Base-by-base conservation (phyloP, 2,329 filamentous ascomycete genomes). In the Lizonia empirigonia region DNA sequence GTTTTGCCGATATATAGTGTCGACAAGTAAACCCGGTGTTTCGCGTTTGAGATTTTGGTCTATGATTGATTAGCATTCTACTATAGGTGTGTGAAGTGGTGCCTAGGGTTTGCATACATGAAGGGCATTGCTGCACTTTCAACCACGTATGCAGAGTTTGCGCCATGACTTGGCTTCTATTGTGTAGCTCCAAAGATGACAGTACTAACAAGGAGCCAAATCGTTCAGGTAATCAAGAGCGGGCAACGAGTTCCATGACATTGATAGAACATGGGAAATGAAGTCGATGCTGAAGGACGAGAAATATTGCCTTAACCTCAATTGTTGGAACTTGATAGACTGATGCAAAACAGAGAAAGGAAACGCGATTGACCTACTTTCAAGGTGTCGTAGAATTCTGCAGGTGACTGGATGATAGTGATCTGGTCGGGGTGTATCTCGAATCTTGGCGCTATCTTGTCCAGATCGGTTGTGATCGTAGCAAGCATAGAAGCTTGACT, bases 1-100 rank as follows among this genome's bases (percentile, higher is more conserved):
- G 89, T 89, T 73, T 93, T 96, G 57, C 94, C 94, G 70, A 99
- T 94, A 71, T 99, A 99, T 44, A 99, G 78, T 0, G 94, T 99
- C n/a, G 92, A 96, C 40, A 99, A 78, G 71, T 95, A 99, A 60
- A 99, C 88, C 53, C 90, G 84, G 44, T 77, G 81, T 72, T 90
- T 85, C 8, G 94, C 94, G 56, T 82, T 83, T 44, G 83, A 83
- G 68, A 99, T 97, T 76, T 92, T 96, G 57, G 82, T 44, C 69
- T 71, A 42, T 9, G 7, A 6, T 0, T 7, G 23, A 50, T 71
- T 54, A 66, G 60, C 38, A 18, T 7, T 27, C 16, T 12, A 13
- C 8, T 3, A 38, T 18, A 4, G 20, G 12, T 1, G 13, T 15
- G 15, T 8, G 7, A 18, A 1, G 12, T 13, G 23, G 15, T 29